Evolutionary conservation across 2,329 filamentous ascomycete species (phyloP).

Genomic region (Neofusicoccum ribis): DNA sequence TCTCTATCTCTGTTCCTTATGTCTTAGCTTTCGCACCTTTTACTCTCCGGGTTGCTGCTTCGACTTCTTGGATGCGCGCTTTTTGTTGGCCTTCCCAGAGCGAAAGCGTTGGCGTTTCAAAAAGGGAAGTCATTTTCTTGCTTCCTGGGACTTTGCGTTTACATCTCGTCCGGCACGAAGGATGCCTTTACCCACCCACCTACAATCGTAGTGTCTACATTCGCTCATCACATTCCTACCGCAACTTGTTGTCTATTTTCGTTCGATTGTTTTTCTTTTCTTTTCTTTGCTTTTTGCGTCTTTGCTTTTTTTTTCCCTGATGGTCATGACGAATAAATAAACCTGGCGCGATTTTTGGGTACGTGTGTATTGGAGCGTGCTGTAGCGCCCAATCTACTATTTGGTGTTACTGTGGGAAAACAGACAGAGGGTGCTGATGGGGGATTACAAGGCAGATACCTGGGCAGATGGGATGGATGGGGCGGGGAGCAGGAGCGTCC

Average conservation of each 20-base stretch:
- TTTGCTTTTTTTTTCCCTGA: conserved; percentile 2
- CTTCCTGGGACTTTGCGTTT: neutral
- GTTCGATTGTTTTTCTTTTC: neutral
- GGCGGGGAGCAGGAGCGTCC: neutral
- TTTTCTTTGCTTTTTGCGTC: neutral
- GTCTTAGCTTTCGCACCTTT: neutral
- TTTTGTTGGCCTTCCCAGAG: conserved; percentile 13
- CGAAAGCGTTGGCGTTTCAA: conserved; percentile 16
- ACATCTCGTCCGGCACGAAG: conserved; percentile 8
- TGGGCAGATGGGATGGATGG: neutral
- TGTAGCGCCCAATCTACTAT: neutral
- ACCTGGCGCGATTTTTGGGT: conserved; percentile 12
- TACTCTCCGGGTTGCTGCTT: neutral
- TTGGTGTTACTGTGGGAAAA: conserved; percentile 14
- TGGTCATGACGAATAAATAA: conserved; percentile 16
- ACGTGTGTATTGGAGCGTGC: conserved; percentile 7
- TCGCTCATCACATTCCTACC: conserved; percentile 2
- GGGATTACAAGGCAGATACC: neutral
- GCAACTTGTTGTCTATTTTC: neutral
- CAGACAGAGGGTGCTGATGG: conserved; percentile 13
- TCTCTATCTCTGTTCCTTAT: neutral
- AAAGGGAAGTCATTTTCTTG: neutral
- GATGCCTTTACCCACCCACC: conserved; percentile 7
- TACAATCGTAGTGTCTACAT: conserved; percentile 19
- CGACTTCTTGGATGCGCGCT: conserved; percentile 1